These are phyloP conservation scores for Trichoderma simmonsii DNA, from an alignment of 2,329 filamentous ascomycete genomes.

Conservation along the genomic window DNA sequence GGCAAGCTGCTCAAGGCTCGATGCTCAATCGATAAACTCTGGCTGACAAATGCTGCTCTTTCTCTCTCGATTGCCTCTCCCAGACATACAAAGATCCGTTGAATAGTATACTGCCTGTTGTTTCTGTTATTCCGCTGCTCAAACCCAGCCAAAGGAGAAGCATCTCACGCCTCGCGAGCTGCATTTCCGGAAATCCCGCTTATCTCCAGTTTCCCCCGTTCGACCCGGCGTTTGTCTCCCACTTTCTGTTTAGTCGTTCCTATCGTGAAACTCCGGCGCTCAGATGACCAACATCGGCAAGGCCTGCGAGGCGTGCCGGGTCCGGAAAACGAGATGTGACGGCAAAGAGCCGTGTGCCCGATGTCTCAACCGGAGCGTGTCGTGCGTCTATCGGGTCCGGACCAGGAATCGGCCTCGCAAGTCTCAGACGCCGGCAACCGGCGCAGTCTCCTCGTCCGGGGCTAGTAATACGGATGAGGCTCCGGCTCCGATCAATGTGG, in stretches of 20 bases:
- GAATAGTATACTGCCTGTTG: not conserved
- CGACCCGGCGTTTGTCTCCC: not conserved
- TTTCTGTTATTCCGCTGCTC: not conserved
- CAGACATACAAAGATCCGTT: not conserved
- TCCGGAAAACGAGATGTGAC: constrained; percentile 14
- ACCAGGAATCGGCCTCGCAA: constrained; percentile 13
- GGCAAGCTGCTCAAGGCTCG: not conserved
- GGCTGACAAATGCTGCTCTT: not conserved
- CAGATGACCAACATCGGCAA: constrained; percentile 15
- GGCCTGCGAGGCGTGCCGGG: constrained; percentile 11
- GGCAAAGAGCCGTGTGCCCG: constrained; percentile 9
- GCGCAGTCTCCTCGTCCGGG: not conserved
- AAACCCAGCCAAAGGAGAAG: not conserved
- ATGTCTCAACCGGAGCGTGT: constrained; percentile 11
- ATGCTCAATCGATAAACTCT: not conserved
- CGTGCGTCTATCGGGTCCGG: constrained; percentile 7
- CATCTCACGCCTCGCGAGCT: not conserved
- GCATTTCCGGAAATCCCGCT: not conserved
- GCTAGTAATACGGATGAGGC: constrained; percentile 8
- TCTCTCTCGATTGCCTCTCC: not conserved
- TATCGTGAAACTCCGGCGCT: not conserved
- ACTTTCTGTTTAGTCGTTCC: not conserved
- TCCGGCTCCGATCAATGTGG: not conserved
- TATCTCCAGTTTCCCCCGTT: not conserved
- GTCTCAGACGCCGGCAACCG: not conserved